Evolutionary conservation across 257 asterid genomes (phyloP), one percentile per base, ranked within the genome.

Genomic region (Salvia miltiorrhiza): DNA sequence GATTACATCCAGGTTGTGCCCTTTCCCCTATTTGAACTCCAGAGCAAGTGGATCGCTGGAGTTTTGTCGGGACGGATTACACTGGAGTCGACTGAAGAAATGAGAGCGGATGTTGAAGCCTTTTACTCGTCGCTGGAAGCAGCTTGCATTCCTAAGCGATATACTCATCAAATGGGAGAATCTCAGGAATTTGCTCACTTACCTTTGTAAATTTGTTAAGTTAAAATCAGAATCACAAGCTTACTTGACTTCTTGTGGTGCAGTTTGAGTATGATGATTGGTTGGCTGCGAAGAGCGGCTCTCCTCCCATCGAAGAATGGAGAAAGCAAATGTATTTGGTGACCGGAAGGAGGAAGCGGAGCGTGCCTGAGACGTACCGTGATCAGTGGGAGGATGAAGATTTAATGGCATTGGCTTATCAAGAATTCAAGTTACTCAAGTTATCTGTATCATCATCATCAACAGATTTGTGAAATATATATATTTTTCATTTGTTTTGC

Each of bases 31-130:
- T 77, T 74, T 74, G 99, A 94, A 84, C 79, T 73, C 79, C 97
- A 94, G 78, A 76, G 80, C 81, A 94, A 83, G 79, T 94, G 97
- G 99, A 87, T 93, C 6, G 99, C 99, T 30, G 85, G 93, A 63
- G 77, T 79, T 73, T 75, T 93, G 73, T 90, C 96, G 2, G 95
- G 96, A 49, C 92, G 90, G 33, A 55, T 91, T 65, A 71, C 75
- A 11, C 89, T 90, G 65, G 93, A 88, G 60, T 78, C 95, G 7
- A 40, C 71, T 6, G 82, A 83, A 32, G 90, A 93, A 71, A 93
- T 93, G 99, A 78, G 66, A 67, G 84, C 80, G 3, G 87, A 90
- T 45, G 73, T 82, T 58, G 89, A 87, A 82, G 81, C 86, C 32
- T 83, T 90, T 66, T 90, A 89, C 82, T 77, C 87, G 7, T 83